A percentile compares a stretch with the other conserved stretches of the same genome.
Evolutionary conservation across 768 basidiomycete species (phyloP).

Genomic region (Nevesoporus exiguus): DNA sequence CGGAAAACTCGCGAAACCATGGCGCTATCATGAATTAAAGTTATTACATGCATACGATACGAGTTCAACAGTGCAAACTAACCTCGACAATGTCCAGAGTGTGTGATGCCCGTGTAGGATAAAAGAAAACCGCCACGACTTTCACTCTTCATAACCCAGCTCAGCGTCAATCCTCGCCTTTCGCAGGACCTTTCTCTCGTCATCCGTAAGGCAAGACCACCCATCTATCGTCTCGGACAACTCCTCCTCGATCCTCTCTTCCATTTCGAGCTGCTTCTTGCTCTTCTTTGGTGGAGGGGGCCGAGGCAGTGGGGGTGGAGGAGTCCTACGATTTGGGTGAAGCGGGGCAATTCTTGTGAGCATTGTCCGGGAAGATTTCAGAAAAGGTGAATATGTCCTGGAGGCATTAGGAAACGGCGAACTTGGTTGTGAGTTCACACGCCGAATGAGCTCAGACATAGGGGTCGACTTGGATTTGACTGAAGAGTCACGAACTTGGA

Average conservation of each 20-base stretch:
- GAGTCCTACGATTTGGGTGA: constrained; percentile 68
- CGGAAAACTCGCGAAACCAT: background rate
- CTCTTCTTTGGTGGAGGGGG: constrained; percentile 73
- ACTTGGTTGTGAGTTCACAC: constrained; percentile 62
- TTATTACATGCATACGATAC: constrained; percentile 1
- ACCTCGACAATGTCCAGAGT: background rate
- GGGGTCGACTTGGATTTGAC: constrained; percentile 55
- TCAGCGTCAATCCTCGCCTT: constrained; percentile 63
- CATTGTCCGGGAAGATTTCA: constrained; percentile 59
- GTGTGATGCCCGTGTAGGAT: background rate
- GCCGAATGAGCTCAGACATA: constrained; percentile 74
- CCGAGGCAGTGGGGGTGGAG: constrained; percentile 68
- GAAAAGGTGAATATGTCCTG: constrained; percentile 56
- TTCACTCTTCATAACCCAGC: constrained; percentile 49
- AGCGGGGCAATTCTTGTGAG: constrained; percentile 72
- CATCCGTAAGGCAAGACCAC: constrained; percentile 42
- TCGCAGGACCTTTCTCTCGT: constrained; percentile 50
- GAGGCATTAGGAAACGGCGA: constrained; percentile 42
- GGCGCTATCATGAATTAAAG: background rate
- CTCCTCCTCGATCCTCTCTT: constrained; percentile 81
- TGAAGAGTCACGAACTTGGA: constrained; percentile 33
- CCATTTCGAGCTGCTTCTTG: constrained; percentile 71
- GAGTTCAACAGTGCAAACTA: background rate
- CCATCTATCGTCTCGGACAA: constrained; percentile 70
- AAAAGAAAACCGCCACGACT: background rate